Evolutionary conservation across 1,284 basidiomycete genomes (phyloP).

Genomic region (Ceratobasidium sp.): DNA sequence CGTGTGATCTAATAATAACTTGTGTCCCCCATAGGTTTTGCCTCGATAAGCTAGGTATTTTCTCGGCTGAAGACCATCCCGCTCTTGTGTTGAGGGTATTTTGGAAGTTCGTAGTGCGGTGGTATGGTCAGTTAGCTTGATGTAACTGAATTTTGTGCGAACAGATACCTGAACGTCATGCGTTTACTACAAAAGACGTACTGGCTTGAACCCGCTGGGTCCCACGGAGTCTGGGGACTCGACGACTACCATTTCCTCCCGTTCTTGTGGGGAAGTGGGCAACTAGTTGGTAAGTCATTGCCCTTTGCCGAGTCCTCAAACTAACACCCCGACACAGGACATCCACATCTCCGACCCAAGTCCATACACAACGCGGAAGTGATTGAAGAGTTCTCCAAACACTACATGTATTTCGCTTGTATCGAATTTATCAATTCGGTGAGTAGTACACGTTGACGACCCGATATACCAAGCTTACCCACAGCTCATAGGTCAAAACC

Average conservation of each 20-base stretch:
- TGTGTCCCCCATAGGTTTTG: slow-evolving; percentile 72
- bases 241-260: slow-evolving; percentile 99
- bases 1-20: too few species aligned
- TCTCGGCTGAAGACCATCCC: slow-evolving; percentile 75
- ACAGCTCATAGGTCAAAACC: slow-evolving; percentile 82
- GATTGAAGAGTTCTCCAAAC: slow-evolving; percentile 90
- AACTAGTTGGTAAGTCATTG: slow-evolving; percentile 71
- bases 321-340: slow-evolving; percentile 64
- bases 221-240: slow-evolving; percentile 98
- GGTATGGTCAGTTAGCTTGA: background rate
- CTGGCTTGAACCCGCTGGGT: slow-evolving; percentile 98
- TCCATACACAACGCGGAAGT: slow-evolving; percentile 93
- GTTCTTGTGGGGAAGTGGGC: slow-evolving; percentile 90
- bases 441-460: background rate
- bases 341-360: slow-evolving; percentile 92
- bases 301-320: background rate
- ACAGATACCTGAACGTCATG: slow-evolving; percentile 90
- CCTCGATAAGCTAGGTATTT: slow-evolving; percentile 78
- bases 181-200: slow-evolving; percentile 92
- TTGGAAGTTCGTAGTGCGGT: slow-evolving; percentile 73
- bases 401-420: slow-evolving; percentile 98
- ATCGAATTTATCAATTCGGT: slow-evolving; percentile 97
- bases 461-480: slow-evolving; percentile 8
- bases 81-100: slow-evolving; percentile 89
- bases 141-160: slow-evolving; percentile 1